Evolutionary conservation across 1,139 yeast genomes (phyloP).

Genomic region (Kluyveromyces marxianus): DNA sequence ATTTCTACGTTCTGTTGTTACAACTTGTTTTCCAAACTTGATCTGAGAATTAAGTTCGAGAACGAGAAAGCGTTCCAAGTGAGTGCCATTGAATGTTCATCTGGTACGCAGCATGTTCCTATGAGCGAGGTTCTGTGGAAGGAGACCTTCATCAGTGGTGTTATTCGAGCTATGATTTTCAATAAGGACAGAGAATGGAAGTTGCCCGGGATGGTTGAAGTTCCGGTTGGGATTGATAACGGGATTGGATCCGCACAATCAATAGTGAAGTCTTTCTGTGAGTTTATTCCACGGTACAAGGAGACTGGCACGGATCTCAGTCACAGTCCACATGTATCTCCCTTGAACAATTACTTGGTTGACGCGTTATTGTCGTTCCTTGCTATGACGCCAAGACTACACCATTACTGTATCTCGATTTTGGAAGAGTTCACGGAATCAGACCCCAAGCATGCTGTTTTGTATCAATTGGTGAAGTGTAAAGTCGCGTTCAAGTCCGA

Average conservation of each 20-base stretch:
- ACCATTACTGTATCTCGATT: conserved; percentile 49
- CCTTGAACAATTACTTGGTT: conserved; percentile 68
- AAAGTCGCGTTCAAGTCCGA: conserved; percentile 23
- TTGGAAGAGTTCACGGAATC: conserved; percentile 38
- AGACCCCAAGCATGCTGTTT: conserved; percentile 45
- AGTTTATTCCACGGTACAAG: conserved; percentile 59
- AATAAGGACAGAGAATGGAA: conserved; percentile 59
- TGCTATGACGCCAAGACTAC: conserved; percentile 52
- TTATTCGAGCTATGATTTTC: conserved; percentile 64
- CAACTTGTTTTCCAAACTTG: conserved; percentile 61
- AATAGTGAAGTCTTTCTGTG: conserved; percentile 55
- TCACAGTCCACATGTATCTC: conserved; percentile 40
- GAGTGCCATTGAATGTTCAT: conserved; percentile 32
- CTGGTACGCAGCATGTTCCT: conserved; percentile 19
- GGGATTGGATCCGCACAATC: conserved; percentile 40
- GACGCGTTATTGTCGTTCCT: conserved; percentile 64
- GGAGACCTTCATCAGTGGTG: conserved; percentile 70
- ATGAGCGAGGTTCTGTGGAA: conserved; percentile 50
- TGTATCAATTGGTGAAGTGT: conserved; percentile 45
- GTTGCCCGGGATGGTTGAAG: conserved; percentile 45
- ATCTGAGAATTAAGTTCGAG: conserved; percentile 61
- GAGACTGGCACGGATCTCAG: conserved; percentile 56
- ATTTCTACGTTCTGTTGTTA: conserved; percentile 57
- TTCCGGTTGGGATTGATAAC: conserved; percentile 36
- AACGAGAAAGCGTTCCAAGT: conserved; percentile 43